Percentiles rank a stretch among this genome's conserved stretches.
phyloP scores from a whole-genome alignment of 2,329 filamentous ascomycete species.

The Penicillium corylophilum region DNA sequence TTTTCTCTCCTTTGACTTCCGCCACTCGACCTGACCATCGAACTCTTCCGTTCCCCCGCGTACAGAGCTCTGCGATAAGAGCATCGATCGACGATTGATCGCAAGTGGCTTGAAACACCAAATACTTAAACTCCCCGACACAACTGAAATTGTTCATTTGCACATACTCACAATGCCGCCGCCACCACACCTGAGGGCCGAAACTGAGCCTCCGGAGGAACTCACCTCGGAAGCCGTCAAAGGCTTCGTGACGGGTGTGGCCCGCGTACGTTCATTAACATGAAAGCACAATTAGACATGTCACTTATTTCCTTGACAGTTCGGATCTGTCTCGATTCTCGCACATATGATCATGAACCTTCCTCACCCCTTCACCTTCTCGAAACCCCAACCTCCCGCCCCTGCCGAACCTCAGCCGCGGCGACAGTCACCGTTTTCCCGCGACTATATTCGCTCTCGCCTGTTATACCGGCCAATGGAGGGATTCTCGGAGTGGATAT shows the following conservation, averaged over 20 bases:
- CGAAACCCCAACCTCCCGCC: constrained; percentile 28
- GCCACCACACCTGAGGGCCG: constrained; percentile 38
- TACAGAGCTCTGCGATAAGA: neutral
- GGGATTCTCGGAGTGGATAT: constrained; percentile 50
- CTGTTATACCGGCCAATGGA: constrained; percentile 45
- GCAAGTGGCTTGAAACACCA: neutral
- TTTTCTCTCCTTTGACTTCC: neutral
- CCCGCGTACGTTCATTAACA: constrained; percentile 39
- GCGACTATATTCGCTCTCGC: constrained; percentile 30
- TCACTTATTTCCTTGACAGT: constrained; percentile 25
- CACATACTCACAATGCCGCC: constrained; percentile 37
- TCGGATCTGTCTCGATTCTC: constrained; percentile 47
- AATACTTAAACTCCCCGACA: no score
- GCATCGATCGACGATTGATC: neutral
- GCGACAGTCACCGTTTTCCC: constrained; percentile 29
- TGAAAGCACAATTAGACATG: neutral
- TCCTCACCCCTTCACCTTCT: constrained; percentile 44
- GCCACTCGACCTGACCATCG: neutral
- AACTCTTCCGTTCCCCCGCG: neutral
- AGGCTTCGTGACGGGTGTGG: constrained; percentile 45
- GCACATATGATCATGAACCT: constrained; percentile 46
- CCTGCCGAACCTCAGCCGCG: constrained; percentile 20
- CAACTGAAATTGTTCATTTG: neutral
- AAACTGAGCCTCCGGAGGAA: constrained; percentile 44
- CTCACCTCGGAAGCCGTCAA: constrained; percentile 42